phyloP scores from a whole-genome alignment of 2,329 filamentous ascomycete genomes.

The Ceratocystis lukuohia region DNA sequence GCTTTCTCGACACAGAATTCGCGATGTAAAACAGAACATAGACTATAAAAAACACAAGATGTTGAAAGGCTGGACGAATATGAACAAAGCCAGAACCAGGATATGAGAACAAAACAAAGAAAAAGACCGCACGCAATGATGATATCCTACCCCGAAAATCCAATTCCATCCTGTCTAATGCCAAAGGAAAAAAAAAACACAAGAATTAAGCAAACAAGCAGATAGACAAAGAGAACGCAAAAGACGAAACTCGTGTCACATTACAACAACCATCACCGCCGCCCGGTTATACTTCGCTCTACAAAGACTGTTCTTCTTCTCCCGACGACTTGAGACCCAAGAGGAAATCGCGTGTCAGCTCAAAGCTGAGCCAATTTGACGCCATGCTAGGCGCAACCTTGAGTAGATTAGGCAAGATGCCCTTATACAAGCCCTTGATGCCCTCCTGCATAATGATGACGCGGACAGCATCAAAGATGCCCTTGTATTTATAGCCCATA shows the following conservation, averaged over 20 bases:
- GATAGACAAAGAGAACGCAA: not conserved
- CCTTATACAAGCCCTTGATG: constrained; percentile 78
- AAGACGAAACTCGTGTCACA: not conserved
- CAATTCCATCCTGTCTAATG: constrained; percentile 6
- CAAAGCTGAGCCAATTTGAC: constrained; percentile 94
- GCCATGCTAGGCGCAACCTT: constrained; percentile 99
- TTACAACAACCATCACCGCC: not conserved
- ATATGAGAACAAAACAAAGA: not conserved
- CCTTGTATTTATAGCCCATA: constrained; percentile 92
- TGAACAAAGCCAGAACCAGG: not conserved
- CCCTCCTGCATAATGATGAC: constrained; percentile 79
- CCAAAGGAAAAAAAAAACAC: not conserved
- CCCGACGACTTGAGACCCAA: constrained; percentile 43
- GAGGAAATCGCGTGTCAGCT: constrained; percentile 80
- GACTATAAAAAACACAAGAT: not conserved
- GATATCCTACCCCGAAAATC: not conserved
- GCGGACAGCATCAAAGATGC: constrained; percentile 66
- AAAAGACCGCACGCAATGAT: not conserved
- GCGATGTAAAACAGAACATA: not conserved
- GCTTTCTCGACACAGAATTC: not conserved
- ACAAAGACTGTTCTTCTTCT: constrained; percentile 22
- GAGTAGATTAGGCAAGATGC: constrained; percentile 83
- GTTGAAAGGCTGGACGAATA: not conserved
- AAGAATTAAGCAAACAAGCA: constrained; percentile 1
- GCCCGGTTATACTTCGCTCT: not conserved